Evolutionary conservation across 1,139 yeast genomes (phyloP).

Genomic region (Geotrichum australiense): DNA sequence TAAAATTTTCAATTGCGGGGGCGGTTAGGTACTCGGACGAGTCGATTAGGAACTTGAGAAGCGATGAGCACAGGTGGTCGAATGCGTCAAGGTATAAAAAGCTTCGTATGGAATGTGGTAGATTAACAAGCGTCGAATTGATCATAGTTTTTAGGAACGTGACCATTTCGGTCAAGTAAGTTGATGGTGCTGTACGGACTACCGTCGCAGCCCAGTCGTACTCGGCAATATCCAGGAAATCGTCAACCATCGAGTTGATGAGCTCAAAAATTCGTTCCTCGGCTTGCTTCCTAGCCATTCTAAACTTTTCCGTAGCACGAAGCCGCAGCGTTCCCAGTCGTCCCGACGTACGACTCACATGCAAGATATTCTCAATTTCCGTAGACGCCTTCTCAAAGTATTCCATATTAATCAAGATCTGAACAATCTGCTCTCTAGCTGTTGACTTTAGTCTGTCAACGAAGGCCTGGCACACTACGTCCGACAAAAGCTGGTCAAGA

Average conservation of each 20-base stretch:
- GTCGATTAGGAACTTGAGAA: constrained; percentile 55
- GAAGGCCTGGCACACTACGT: constrained; percentile 62
- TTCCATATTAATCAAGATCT: constrained; percentile 79
- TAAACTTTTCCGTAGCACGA: constrained; percentile 51
- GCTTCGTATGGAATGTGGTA: constrained; percentile 73
- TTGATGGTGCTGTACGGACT: constrained; percentile 57
- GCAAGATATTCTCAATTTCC: constrained; percentile 37
- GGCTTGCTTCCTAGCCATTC: constrained; percentile 60
- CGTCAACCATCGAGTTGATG: constrained; percentile 67
- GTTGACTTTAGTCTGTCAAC: constrained; percentile 55
- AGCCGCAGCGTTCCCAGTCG: constrained; percentile 33
- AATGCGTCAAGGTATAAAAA: constrained; percentile 77
- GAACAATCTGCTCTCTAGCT: constrained; percentile 86
- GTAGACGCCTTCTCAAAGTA: constrained; percentile 58
- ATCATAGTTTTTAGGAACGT: constrained; percentile 80
- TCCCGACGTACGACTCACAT: constrained; percentile 36
- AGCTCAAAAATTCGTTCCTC: constrained; percentile 70
- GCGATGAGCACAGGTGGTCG: constrained; percentile 72
- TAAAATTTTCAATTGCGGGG: constrained; percentile 52
- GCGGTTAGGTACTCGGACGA: constrained; percentile 37
- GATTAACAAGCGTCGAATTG: constrained; percentile 74
- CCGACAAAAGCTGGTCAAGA: constrained; percentile 63
- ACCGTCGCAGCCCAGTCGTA: constrained; percentile 67
- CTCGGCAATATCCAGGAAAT: constrained; percentile 76
- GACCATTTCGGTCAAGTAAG: constrained; percentile 79